phyloP scores from a whole-genome alignment of 148 eudicot species.

The Amaranthus palmeri region DNA sequence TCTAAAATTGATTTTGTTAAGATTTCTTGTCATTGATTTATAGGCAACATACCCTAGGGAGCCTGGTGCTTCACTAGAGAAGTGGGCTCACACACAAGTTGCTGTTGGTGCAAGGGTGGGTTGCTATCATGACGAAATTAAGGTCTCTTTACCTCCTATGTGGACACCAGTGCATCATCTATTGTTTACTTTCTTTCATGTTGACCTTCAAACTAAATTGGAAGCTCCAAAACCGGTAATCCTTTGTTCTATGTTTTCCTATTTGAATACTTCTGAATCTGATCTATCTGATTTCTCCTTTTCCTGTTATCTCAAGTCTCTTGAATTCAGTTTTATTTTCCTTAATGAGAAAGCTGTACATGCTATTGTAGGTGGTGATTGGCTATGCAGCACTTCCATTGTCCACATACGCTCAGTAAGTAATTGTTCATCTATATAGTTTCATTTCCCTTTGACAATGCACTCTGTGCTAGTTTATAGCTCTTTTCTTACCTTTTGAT shows the following conservation, averaged over 20 bases:
- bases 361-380: slow-evolving; percentile 68
- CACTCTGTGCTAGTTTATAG: not conserved
- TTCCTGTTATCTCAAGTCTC: slow-evolving; percentile 2
- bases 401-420: slow-evolving; percentile 87
- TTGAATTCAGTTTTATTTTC: slow-evolving; percentile 5
- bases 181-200: slow-evolving; percentile 87
- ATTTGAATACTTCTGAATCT: not conserved
- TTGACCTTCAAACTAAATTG: slow-evolving; percentile 95
- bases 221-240: slow-evolving; percentile 97
- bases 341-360: slow-evolving; percentile 9
- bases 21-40: slow-evolving; percentile 11
- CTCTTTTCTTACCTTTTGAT: not conserved
- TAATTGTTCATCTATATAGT: slow-evolving; percentile 23
- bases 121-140: slow-evolving; percentile 92
- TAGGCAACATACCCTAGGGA: slow-evolving; percentile 93
- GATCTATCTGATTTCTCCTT: too few species aligned
- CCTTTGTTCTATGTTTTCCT: slow-evolving; percentile 1
- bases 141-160: slow-evolving; percentile 86
- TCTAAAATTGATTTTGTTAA: not conserved
- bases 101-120: slow-evolving; percentile 93
- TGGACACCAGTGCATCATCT: slow-evolving; percentile 95
- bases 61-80: slow-evolving; percentile 67
- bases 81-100: slow-evolving; percentile 88
- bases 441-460: not conserved
- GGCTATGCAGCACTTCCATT: slow-evolving; percentile 89